Percentiles rank a stretch among this genome's conserved stretches.
These are phyloP conservation scores for Trichophyton mentagrophytes DNA, from an alignment of 2,329 filamentous ascomycete species.

Conservation along the genomic window DNA sequence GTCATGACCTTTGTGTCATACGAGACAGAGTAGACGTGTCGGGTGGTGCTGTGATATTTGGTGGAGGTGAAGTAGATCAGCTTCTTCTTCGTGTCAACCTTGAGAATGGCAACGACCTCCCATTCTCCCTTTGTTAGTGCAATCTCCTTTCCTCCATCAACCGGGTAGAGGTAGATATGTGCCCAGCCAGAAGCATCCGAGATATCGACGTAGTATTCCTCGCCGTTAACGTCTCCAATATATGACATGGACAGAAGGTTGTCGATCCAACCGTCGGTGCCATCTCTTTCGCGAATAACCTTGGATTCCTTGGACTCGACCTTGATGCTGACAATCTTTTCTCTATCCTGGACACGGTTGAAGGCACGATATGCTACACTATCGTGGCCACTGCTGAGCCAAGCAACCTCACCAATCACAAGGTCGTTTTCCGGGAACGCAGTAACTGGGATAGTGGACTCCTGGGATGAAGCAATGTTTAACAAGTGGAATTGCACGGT, in stretches of 20 bases:
- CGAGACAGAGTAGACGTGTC: constrained; percentile 55
- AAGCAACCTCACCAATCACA: constrained; percentile 55
- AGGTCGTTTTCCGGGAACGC: constrained; percentile 49
- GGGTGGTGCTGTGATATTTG: constrained; percentile 52
- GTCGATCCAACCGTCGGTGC: constrained; percentile 50
- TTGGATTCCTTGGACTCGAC: constrained; percentile 35
- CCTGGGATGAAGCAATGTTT: constrained; percentile 37
- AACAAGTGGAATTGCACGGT: constrained; percentile 50
- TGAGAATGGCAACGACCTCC: constrained; percentile 49
- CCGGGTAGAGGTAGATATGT: constrained; percentile 53
- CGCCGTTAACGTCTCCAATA: constrained; percentile 27
- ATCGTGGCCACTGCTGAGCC: constrained; percentile 51
- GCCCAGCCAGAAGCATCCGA: constrained; percentile 54
- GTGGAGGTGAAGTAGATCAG: constrained; percentile 55
- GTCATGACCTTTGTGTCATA: constrained; percentile 41
- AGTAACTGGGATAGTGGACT: constrained; percentile 39
- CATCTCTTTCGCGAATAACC: constrained; percentile 45
- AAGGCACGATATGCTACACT: constrained; percentile 52
- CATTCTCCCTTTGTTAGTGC: constrained; percentile 53
- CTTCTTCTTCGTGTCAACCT: constrained; percentile 44
- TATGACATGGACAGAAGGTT: constrained; percentile 35
- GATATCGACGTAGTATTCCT: constrained; percentile 50
- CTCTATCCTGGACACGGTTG: constrained; percentile 55
- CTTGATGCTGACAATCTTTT: constrained; percentile 50
- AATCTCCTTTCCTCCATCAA: constrained; percentile 42